Base-by-base conservation (phyloP, 805 yeast genomes). In the Candida coquimbonensis region DNA sequence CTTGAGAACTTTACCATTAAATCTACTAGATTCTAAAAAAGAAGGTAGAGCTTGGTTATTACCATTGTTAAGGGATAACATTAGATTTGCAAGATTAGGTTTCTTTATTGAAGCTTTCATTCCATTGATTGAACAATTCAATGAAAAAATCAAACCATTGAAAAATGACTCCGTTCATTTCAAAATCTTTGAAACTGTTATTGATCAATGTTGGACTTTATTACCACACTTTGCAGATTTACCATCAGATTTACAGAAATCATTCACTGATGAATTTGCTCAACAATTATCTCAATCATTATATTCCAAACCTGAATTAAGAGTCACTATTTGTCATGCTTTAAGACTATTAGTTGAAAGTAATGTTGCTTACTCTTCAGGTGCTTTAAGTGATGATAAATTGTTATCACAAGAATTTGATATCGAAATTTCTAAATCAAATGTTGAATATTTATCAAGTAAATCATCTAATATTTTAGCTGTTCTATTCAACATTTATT, bases 11-110 rank as follows among this genome's bases (percentile, higher is more conserved):
- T 71, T 93, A 32, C 98, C 99, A 7, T 70, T 93, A 58, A 88
- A 91, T 59, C 72, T 93, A 55, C 71, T 73, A 29, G 74, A 75
- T 39, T 55, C 69, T 25, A 65, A 68, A 31, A 72, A 74, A 38
- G 75, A 81, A n/a, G 97, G 97, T 39, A 78, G 98, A 61, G 97
- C 97, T 39, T 93, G 98, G 97, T 60, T 93, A 55, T 74, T 93
- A 52, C 99, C 99, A 11, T 62, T 93, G 32, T 74, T 93, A 50
- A 83, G 97, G 67, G 97, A 90, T 57, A 81, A 87, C 57, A 84
- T 88, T 26, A 76, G 81, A 55, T 75, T 79, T 56, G 83, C 97
- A 2, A 72, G 74, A 40, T 69, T 93, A 46, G 68, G 74, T 0
- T 87, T 73, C 60, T 93, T 79, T 65, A 73, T 75, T 48, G 64